A percentile compares a stretch with the other conserved stretches of the same genome.
Conservation (phyloP, 768 basidiomycete species). For the Lentinula guzmanii region DNA sequence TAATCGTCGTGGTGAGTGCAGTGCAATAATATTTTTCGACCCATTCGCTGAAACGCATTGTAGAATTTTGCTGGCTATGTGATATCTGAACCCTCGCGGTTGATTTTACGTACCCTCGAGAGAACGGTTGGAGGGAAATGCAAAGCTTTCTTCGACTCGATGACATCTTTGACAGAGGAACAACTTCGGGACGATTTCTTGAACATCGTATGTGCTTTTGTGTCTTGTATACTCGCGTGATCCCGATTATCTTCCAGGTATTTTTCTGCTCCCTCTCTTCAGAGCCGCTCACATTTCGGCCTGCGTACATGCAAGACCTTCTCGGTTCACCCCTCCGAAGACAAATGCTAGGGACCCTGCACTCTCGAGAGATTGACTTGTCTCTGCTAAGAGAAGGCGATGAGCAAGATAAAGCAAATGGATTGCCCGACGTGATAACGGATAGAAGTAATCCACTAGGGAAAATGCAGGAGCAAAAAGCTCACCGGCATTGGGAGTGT, state of each 20-base stretch:
- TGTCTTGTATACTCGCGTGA: background rate
- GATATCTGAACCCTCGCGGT: constrained; percentile 52
- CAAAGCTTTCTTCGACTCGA: constrained; percentile 74
- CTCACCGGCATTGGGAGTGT: constrained; percentile 74
- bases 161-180: constrained; percentile 38
- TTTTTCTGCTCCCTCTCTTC: constrained; percentile 71
- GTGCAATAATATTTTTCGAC: background rate
- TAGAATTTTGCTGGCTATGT: constrained; percentile 85
- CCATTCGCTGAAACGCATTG: background rate
- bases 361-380: constrained; percentile 48
- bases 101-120: constrained; percentile 66
- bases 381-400: constrained; percentile 27
- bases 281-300: constrained; percentile 52
- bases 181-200: constrained; percentile 47
- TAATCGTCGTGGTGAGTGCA: constrained; percentile 71
- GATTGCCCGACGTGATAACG: constrained; percentile 63
- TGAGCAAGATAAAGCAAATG: constrained; percentile 29
- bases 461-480: constrained; percentile 59
- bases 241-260: constrained; percentile 40
- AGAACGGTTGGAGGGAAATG: constrained; percentile 65
- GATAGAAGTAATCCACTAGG: constrained; percentile 60
- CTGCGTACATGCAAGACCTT: constrained; percentile 49
- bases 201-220: constrained; percentile 57
- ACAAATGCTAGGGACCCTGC: constrained; percentile 47
- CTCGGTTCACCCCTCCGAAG: constrained; percentile 64